A percentile compares a stretch with the other conserved stretches of the same genome.
These are phyloP conservation scores for Xylaria sp. DNA, from an alignment of 2,329 filamentous ascomycete species.

Conservation along the genomic window DNA sequence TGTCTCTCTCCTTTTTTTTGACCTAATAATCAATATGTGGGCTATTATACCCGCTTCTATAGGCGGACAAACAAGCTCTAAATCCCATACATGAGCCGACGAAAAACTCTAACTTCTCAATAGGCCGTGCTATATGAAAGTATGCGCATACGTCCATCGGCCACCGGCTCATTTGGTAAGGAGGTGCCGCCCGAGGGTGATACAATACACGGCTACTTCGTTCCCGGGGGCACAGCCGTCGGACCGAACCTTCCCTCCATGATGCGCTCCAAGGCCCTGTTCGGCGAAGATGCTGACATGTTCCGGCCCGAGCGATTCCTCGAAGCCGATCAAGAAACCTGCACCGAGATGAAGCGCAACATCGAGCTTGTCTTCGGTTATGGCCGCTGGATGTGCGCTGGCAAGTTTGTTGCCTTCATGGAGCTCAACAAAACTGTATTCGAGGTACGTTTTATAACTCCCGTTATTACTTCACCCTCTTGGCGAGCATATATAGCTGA, in stretches of 20 bases:
- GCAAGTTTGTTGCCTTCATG: slow-evolving; percentile 54
- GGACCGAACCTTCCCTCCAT: slow-evolving; percentile 50
- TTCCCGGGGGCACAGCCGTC: slow-evolving; percentile 52
- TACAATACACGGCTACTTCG: slow-evolving; percentile 47
- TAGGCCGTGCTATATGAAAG: slow-evolving; percentile 53
- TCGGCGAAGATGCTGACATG: slow-evolving; percentile 51
- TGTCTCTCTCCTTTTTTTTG: neutral
- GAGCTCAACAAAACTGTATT: slow-evolving; percentile 56
- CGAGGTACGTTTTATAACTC: slow-evolving; percentile 48
- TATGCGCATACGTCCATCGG: slow-evolving; percentile 50
- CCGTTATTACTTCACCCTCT: neutral
- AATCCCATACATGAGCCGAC: neutral
- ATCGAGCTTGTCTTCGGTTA: slow-evolving; percentile 54
- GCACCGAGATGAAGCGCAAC: slow-evolving; percentile 49
- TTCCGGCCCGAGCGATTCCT: slow-evolving; percentile 59
- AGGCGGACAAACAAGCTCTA: neutral
- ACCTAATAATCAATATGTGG: neutral
- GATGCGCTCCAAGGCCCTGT: slow-evolving; percentile 47
- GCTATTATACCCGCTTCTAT: no score
- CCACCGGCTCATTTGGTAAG: slow-evolving; percentile 44
- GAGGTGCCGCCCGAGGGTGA: slow-evolving; percentile 47
- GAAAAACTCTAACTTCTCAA: neutral
- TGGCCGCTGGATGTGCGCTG: slow-evolving; percentile 54
- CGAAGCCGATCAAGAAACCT: slow-evolving; percentile 47
- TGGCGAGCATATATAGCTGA: neutral